Base-by-base conservation (phyloP, 345 rosid genomes). In the Ceriops zippeliana region DNA sequence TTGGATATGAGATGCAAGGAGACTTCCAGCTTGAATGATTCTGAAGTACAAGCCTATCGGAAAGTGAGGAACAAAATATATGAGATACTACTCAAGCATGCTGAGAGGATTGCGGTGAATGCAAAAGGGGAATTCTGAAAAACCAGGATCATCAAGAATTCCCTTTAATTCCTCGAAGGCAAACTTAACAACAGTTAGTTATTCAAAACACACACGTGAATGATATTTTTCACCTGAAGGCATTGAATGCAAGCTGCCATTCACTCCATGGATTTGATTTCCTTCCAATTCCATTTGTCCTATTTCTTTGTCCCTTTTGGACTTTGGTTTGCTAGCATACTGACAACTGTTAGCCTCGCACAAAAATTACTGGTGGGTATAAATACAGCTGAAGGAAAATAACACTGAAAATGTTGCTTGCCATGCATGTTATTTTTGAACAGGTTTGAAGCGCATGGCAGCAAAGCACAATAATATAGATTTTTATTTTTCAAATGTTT, bases 1-100 rank as follows among this genome's bases (percentile, higher is more conserved):
- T 71, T 91, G 37, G 96, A 87, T 49, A 35, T 53, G 59, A 76
- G 75, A 24, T 52, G 71, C 31, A 66, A 64, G 35, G 77, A 66
- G 35, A 47, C 69, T 21, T 75, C 60, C 8, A 61, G 11, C 3
- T 20, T 75, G 60, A 64, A 81, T 38, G 78, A 76, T 47, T 65
- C 80, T 20, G 88, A 83, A 68, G 62, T 76, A 16, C 81, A 83
- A 70, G 73, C 85, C 49, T 86, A 79, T 78, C 61, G 78, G 52
- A 79, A 84, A 69, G 77, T 87, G n/a, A 85, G 82, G 76, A 82
- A 80, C 72, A 87, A 87, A 68, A 83, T 91, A 53, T 85, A 86
- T 73, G 83, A 79, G 64, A 82, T 84, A 58, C 75, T 89, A 7
- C 69, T 91, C 77, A 86, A 83, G 74, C 91, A 86, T 65, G 86